A percentile compares a stretch with the other conserved stretches of the same genome.
Evolutionary conservation across 2,329 filamentous ascomycete genomes (phyloP).

Genomic region (Lasiodiplodia theobromae): DNA sequence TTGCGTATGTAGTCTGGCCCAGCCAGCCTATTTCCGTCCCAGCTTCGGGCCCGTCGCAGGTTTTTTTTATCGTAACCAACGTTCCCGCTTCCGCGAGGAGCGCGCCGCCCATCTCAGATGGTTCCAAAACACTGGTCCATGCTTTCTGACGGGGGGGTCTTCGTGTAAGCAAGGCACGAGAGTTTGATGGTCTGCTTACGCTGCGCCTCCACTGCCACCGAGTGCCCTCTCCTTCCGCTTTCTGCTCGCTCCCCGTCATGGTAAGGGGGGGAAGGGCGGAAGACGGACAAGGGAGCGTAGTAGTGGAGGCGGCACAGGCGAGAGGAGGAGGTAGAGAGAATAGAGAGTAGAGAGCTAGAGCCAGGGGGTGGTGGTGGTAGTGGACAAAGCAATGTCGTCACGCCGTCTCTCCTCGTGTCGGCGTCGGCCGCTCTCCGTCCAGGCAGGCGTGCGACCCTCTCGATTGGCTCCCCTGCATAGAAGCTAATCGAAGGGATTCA

Average conservation of each 20-base stretch:
- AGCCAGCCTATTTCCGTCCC: background rate
- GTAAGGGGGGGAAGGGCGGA: background rate
- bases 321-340: background rate
- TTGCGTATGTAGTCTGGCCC: background rate
- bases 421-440: background rate
- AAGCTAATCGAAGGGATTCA: conserved; percentile 11
- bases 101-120: background rate
- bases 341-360: too few relatives aligned
- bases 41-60: background rate
- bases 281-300: background rate
- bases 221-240: background rate
- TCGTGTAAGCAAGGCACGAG: background rate
- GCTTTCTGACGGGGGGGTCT: background rate
- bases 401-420: background rate
- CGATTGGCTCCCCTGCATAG: conserved; percentile 11
- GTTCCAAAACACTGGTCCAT: background rate
- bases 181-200: background rate
- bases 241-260: background rate
- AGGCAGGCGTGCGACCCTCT: background rate
- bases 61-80: background rate
- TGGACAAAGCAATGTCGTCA: background rate
- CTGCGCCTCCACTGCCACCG: conserved; percentile 2
- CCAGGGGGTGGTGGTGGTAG: background rate
- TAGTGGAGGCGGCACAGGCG: too few relatives aligned
- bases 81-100: background rate